Evolutionary conservation across 1,139 yeast species (phyloP).

Genomic region (Maudiozyma humilis): DNA sequence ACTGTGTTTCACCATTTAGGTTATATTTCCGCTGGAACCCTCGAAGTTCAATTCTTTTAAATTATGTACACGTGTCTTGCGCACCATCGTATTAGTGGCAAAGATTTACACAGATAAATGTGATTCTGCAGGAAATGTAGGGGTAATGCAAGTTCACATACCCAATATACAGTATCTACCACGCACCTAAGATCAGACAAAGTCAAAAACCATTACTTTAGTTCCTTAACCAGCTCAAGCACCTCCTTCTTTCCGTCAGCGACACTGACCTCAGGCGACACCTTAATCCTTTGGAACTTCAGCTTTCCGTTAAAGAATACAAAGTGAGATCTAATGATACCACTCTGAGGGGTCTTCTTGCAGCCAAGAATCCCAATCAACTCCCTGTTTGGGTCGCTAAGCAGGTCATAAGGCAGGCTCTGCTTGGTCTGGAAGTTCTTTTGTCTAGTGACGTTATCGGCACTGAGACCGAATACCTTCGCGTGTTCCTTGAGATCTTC

Average conservation of each 20-base stretch:
- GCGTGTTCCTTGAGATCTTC: slow-evolving; percentile 46
- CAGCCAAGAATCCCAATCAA: slow-evolving; percentile 76
- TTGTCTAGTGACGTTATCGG: slow-evolving; percentile 71
- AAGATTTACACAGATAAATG: too few relatives aligned
- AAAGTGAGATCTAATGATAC: slow-evolving; percentile 85
- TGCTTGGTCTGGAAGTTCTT: slow-evolving; percentile 67
- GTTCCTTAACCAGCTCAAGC: slow-evolving; percentile 21
- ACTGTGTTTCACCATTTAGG: too few relatives aligned
- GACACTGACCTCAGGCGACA: slow-evolving; percentile 75
- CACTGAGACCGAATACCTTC: slow-evolving; percentile 58
- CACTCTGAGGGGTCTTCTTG: slow-evolving; percentile 51
- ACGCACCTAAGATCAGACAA: too few relatives aligned
- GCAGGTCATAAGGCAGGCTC: slow-evolving; percentile 58
- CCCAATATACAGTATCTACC: too few relatives aligned
- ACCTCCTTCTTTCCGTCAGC: slow-evolving; percentile 53
- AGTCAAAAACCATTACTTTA: too few relatives aligned
- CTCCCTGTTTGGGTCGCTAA: slow-evolving; percentile 66
- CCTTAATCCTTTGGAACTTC: slow-evolving; percentile 51
- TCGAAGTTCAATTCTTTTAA: too few relatives aligned
- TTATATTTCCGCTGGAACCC: too few relatives aligned
- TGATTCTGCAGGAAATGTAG: too few relatives aligned
- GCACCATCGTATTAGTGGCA: too few relatives aligned
- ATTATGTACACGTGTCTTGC: too few relatives aligned
- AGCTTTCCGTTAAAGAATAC: slow-evolving; percentile 72
- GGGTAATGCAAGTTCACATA: too few relatives aligned